Evolutionary conservation across 179 eudicot species (phyloP).

Genomic region (Dionaea muscipula): DNA sequence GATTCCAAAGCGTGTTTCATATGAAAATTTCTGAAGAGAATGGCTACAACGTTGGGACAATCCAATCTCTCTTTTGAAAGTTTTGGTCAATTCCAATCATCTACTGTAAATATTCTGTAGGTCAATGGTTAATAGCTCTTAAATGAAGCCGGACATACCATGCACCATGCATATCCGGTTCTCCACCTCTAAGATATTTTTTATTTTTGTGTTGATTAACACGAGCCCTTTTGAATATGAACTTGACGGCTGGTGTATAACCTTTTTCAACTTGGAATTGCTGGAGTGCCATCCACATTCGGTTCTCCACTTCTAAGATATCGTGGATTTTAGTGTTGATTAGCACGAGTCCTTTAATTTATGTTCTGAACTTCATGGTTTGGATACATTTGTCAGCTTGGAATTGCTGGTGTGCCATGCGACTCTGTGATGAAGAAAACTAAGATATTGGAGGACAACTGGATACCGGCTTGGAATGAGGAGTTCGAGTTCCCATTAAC

Average conservation of each 20-base stretch:
- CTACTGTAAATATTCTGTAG: no score
- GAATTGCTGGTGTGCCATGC: slow-evolving; percentile 71
- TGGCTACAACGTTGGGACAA: no score
- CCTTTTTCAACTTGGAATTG: no score
- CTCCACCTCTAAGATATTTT: neutral
- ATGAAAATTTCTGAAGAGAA: neutral
- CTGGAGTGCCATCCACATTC: neutral
- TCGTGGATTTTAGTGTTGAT: neutral
- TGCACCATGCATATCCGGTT: neutral
- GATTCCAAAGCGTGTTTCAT: neutral
- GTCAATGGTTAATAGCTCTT: neutral
- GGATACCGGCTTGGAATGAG: slow-evolving; percentile 84
- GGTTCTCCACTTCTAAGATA: neutral
- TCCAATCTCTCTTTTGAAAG: no score
- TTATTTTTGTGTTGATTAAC: neutral
- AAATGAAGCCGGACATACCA: neutral
- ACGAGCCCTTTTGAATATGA: neutral
- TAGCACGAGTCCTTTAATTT: neutral
- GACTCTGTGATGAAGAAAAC: slow-evolving; percentile 67
- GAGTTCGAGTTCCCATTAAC: slow-evolving; percentile 57
- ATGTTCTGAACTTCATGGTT: no score
- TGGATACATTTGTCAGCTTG: no score
- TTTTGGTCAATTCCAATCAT: no score
- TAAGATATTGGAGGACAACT: slow-evolving; percentile 59
- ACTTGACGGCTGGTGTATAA: neutral